phyloP scores from a whole-genome alignment of 306 rosid genomes.

The Elaeagnus macrophylla region DNA sequence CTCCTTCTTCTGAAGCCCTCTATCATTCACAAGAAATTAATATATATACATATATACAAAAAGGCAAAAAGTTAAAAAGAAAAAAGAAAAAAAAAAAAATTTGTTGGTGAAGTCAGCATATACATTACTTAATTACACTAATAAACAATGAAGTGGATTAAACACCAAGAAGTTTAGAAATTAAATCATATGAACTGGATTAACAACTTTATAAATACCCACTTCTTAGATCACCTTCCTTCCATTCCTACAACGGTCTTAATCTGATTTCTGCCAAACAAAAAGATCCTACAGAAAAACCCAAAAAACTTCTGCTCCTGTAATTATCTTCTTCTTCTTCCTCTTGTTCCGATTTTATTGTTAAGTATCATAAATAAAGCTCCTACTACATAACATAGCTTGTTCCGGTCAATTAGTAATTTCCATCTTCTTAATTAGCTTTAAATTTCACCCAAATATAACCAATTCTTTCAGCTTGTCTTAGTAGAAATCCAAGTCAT shows the following conservation, averaged over 20 bases:
- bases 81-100: not conserved
- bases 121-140: not conserved
- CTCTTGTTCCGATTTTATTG: slow-evolving; percentile 1
- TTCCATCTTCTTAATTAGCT: no score
- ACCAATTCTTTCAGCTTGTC: no score
- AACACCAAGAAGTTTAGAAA: slow-evolving; percentile 25
- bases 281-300: slow-evolving; percentile 10
- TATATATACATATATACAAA: no score
- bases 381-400: no score
- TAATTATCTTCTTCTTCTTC: slow-evolving; percentile 28
- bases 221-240: slow-evolving; percentile 38
- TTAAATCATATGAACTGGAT: slow-evolving; percentile 27
- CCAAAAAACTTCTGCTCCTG: slow-evolving; percentile 41
- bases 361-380: no score
- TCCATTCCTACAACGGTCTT: slow-evolving; percentile 39
- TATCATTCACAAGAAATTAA: no score
- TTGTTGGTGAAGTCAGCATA: no score
- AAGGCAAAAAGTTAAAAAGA: no score
- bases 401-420: no score
- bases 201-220: slow-evolving; percentile 60
- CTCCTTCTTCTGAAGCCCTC: no score
- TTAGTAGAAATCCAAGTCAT: no score
- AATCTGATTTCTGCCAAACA: slow-evolving; percentile 28
- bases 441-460: no score
- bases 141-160: not conserved